A percentile compares a stretch with the other conserved stretches of the same genome.
Evolutionary conservation across 257 asterid genomes (phyloP).

Genomic region (Parsonsia alboflavescens): DNA sequence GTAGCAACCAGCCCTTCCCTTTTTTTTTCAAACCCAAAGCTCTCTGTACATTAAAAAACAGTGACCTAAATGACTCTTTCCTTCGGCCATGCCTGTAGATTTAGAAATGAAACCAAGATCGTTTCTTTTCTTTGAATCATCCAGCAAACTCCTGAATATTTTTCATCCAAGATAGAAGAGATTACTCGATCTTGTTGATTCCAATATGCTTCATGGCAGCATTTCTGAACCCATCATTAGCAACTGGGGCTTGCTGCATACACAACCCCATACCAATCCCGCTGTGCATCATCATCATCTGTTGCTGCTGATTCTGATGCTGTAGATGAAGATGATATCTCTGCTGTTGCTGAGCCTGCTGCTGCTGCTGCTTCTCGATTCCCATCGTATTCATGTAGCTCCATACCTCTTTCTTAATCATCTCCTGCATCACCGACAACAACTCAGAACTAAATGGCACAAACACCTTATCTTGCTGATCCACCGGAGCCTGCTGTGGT

Average conservation of each 20-base stretch:
- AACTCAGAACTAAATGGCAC: slow-evolving; percentile 55
- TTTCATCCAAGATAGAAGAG: not conserved
- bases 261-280: slow-evolving; percentile 44
- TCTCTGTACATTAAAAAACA: not conserved
- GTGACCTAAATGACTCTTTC: not conserved
- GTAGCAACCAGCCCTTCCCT: not conserved
- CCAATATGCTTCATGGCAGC: slow-evolving; percentile 59
- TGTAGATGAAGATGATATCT: slow-evolving; percentile 19
- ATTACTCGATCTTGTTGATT: slow-evolving; percentile 48
- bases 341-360: slow-evolving; percentile 21
- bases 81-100: not conserved
- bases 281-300: slow-evolving; percentile 27
- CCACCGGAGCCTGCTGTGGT: not conserved
- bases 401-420: slow-evolving; percentile 79
- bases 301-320: slow-evolving; percentile 33
- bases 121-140: slow-evolving; percentile 29
- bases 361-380: slow-evolving; percentile 30
- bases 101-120: slow-evolving; percentile 37
- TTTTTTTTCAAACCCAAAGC: not conserved
- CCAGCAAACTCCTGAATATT: not conserved
- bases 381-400: slow-evolving; percentile 72
- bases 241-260: slow-evolving; percentile 52
- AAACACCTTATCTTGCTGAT: slow-evolving; percentile 38
- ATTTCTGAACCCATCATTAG: slow-evolving; percentile 50
- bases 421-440: slow-evolving; percentile 77